Base-by-base conservation (phyloP, 2,329 filamentous ascomycete genomes). In the Xylaria arbuscula region DNA sequence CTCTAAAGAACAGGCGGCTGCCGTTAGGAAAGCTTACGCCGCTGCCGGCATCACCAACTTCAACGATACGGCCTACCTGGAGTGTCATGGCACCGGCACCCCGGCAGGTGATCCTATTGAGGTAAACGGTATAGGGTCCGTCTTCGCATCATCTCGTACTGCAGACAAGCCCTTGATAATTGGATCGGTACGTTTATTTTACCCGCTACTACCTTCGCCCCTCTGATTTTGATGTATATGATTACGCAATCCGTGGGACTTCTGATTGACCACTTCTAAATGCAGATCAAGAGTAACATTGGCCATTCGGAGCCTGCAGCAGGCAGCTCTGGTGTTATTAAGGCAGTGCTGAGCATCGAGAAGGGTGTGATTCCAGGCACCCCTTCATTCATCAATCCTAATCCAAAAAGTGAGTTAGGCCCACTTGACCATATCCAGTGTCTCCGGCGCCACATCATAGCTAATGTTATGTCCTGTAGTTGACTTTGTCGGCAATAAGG, bases 251-350 rank as follows among this genome's bases (percentile, higher is more conserved):
- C n/a, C n/a, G n/a, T n/a, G n/a, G n/a, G n/a, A n/a, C n/a, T n/a
- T n/a, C n/a, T n/a, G n/a, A n/a, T n/a, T n/a, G n/a, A n/a, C n/a
- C n/a, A n/a, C n/a, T n/a, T n/a, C n/a, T n/a, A n/a, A n/a, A n/a
- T n/a, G n/a, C n/a, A n/a, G 36, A 69, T 78, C 28, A 80, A 80
- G 40, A 72, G 73, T n/a, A 80, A 79, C 53, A 47, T 80, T 8
- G 78, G 79, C 0, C 79, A 81, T 53, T 66, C 74, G 1, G 79
- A 79, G 64, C 76, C 75, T 0, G 72, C 74, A 0, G 69, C 74
- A 9, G 74, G 75, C 8, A 48, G 22, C 2, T 74, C 77, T 0
- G 74, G 74, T 1, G 53, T 79, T 0, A 73, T 81, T 3, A 82
- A 81, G 59, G 69, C 70, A 0, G 68, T 78, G 7, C 24, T 81